Conservation (phyloP, 768 basidiomycete genomes). For the Astraeus odoratus region DNA sequence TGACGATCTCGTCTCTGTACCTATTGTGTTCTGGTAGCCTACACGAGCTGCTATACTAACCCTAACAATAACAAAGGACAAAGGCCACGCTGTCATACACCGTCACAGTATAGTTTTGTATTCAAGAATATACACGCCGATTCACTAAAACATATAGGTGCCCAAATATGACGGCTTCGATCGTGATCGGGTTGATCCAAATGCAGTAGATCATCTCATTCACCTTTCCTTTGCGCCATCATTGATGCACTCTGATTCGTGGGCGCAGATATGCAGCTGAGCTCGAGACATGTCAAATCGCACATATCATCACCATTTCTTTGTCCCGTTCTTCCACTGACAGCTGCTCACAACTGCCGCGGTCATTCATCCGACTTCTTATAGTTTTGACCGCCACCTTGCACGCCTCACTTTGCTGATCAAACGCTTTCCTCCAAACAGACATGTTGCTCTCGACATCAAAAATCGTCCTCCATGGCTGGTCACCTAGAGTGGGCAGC, state of each 20-base stretch:
- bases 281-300: constrained; percentile 1
- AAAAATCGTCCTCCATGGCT: constrained; percentile 15
- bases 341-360: background rate
- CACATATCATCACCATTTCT: background rate
- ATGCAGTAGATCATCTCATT: constrained; percentile 3
- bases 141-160: too few species aligned
- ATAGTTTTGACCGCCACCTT: background rate
- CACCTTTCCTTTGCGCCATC: background rate
- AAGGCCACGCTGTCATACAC: too few species aligned
- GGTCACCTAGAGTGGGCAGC: constrained; percentile 22
- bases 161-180: constrained; percentile 3
- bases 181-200: constrained; percentile 4
- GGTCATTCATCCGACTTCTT: background rate
- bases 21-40: too few species aligned
- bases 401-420: background rate
- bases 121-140: background rate
- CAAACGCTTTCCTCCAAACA: background rate
- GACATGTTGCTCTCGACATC: constrained; percentile 4
- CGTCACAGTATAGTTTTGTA: too few species aligned
- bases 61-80: too few species aligned
- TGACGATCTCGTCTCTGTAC: too few species aligned
- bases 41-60: too few species aligned
- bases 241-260: background rate
- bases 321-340: constrained; percentile 1
- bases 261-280: background rate